Conservation (phyloP, 163 green algal species). For the Volvox carteri region DNA sequence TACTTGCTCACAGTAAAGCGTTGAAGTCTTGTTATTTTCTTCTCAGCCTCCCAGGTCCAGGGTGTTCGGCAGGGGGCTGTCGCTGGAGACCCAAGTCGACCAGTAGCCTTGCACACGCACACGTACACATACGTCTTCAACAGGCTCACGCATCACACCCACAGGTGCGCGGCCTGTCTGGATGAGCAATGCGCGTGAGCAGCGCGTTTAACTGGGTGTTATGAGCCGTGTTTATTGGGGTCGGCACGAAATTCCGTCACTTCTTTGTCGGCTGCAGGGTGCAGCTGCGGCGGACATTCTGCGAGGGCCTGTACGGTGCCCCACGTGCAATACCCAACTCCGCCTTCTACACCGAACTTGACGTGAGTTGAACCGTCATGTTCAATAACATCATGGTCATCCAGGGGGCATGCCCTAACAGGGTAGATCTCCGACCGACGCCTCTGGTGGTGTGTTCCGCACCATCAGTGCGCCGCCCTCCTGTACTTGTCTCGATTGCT, state of each 20-base stretch:
- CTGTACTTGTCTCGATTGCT: too few relatives aligned
- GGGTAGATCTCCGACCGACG: too few relatives aligned
- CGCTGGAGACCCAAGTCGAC: not conserved
- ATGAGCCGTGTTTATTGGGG: too few relatives aligned
- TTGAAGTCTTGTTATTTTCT: not conserved
- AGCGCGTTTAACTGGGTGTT: too few relatives aligned
- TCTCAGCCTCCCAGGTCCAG: not conserved
- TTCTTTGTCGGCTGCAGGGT: too few relatives aligned
- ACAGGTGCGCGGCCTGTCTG: slow-evolving; percentile 39
- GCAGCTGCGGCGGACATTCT: slow-evolving; percentile 38
- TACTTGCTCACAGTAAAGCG: too few relatives aligned
- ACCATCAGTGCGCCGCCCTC: too few relatives aligned
- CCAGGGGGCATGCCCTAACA: too few relatives aligned
- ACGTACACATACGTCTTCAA: slow-evolving; percentile 48
- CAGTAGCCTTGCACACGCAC: slow-evolving; percentile 34
- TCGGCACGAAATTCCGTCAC: too few relatives aligned
- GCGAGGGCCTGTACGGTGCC: slow-evolving; percentile 28
- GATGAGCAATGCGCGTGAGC: too few relatives aligned
- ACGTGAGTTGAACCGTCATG: slow-evolving; percentile 41
- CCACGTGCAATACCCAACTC: slow-evolving; percentile 39
- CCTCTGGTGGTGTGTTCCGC: too few relatives aligned
- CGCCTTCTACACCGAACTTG: slow-evolving; percentile 51
- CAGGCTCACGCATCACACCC: slow-evolving; percentile 16
- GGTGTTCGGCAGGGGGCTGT: not conserved
- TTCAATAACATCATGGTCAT: too few relatives aligned